Percentiles rank a stretch among this genome's conserved stretches.
These are phyloP conservation scores for Crotalaria pallida DNA, from an alignment of 306 rosid species.

Conservation along the genomic window DNA sequence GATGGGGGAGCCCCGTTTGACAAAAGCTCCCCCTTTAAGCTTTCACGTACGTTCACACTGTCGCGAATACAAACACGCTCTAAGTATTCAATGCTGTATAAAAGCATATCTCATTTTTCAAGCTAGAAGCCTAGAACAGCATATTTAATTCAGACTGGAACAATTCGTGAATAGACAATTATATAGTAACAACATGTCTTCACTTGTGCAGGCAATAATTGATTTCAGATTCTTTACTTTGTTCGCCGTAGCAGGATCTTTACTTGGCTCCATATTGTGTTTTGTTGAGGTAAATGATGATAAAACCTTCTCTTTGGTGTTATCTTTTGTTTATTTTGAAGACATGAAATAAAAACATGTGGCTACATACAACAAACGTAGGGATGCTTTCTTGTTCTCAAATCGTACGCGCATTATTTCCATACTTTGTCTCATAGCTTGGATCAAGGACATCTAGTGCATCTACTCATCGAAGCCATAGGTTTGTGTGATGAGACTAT, in stretches of 20 bases:
- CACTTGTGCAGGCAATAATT: conserved; percentile 31
- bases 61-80: too few relatives aligned
- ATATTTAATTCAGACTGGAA: neutral
- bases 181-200: too few relatives aligned
- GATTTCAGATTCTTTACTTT: conserved; percentile 43
- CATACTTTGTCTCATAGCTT: conserved; percentile 19
- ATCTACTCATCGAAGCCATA: conserved; percentile 41
- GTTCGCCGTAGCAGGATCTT: conserved; percentile 38
- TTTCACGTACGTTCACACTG: too few relatives aligned
- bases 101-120: too few relatives aligned
- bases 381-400: conserved; percentile 34
- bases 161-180: neutral
- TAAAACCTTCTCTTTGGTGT: neutral
- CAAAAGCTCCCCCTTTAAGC: too few relatives aligned
- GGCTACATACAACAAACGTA: neutral
- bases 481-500: conserved; percentile 9
- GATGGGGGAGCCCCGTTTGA: too few relatives aligned
- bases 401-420: conserved; percentile 28
- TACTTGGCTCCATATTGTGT: conserved; percentile 40
- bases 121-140: neutral
- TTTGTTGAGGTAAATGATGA: conserved; percentile 35
- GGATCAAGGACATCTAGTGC: conserved; percentile 31
- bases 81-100: too few relatives aligned
- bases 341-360: neutral
- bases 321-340: neutral